Conservation (phyloP, 208 protist species). For the Trypanosoma lewisi region DNA sequence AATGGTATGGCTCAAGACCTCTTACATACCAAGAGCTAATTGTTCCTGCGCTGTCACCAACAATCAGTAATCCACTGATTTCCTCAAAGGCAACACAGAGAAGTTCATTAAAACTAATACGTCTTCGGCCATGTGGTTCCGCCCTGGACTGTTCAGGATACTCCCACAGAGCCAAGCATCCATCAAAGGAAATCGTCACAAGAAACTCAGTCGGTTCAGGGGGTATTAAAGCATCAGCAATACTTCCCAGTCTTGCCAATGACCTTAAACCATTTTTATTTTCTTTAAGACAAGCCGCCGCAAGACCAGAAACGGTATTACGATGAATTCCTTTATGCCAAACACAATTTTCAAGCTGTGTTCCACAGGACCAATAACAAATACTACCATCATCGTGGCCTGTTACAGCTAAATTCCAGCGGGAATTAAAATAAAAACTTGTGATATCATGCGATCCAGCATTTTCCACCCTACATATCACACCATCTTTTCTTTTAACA, state of each 20-base stretch:
- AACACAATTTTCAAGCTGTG: conserved; percentile 29
- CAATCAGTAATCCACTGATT: conserved; percentile 25
- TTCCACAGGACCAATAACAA: conserved; percentile 32
- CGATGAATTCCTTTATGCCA: conserved; percentile 27
- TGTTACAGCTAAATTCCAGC: conserved; percentile 31
- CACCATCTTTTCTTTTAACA: conserved; percentile 2
- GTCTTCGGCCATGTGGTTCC: conserved; percentile 8
- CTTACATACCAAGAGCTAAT: conserved; percentile 25
- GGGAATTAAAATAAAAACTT: conserved; percentile 29
- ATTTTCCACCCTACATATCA: conserved; percentile 3
- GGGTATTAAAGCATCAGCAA: neutral
- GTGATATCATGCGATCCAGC: conserved; percentile 27
- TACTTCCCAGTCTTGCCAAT: neutral
- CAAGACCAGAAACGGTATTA: conserved; percentile 39
- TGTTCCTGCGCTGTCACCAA: conserved; percentile 23
- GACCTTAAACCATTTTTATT: neutral
- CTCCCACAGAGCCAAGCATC: conserved; percentile 41
- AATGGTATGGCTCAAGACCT: conserved; percentile 13
- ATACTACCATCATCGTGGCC: conserved; percentile 48
- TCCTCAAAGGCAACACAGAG: conserved; percentile 36
- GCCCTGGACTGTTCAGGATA: conserved; percentile 16
- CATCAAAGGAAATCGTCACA: conserved; percentile 57
- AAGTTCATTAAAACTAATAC: conserved; percentile 49
- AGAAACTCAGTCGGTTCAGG: conserved; percentile 20
- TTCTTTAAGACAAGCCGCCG: conserved; percentile 21